A percentile compares a stretch with the other conserved stretches of the same genome.
These are phyloP conservation scores for Hapsidospora chrysogenum DNA, from an alignment of 495 filamentous ascomycete species.

Conservation along the genomic window DNA sequence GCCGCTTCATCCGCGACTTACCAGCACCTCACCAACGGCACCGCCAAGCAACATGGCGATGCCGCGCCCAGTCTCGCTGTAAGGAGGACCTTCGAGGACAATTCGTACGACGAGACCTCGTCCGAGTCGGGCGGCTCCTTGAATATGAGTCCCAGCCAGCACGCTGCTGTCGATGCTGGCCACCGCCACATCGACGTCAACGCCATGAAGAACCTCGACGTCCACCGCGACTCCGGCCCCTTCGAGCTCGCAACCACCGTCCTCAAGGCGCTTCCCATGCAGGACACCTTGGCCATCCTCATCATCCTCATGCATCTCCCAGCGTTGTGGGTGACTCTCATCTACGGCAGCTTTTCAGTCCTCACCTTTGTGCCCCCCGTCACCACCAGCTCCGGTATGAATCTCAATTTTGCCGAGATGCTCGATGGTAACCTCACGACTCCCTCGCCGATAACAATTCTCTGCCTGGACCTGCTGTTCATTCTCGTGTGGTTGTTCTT, in stretches of 20 bases:
- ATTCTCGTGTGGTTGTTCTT: slow-evolving; percentile 77
- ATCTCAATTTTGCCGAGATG: slow-evolving; percentile 30
- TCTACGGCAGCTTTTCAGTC: slow-evolving; percentile 85
- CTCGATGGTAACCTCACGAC: slow-evolving; percentile 35
- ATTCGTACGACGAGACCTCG: slow-evolving; percentile 31
- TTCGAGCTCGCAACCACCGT: slow-evolving; percentile 69
- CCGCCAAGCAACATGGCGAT: no score
- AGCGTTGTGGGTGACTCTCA: slow-evolving; percentile 71
- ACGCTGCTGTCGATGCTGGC: slow-evolving; percentile 14
- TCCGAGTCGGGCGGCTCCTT: slow-evolving; percentile 20
- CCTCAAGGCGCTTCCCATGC: slow-evolving; percentile 73
- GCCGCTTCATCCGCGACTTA: slow-evolving; percentile 11
- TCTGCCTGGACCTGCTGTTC: slow-evolving; percentile 68
- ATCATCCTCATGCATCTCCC: slow-evolving; percentile 96
- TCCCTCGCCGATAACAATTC: slow-evolving; percentile 64
- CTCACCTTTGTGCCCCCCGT: slow-evolving; percentile 83
- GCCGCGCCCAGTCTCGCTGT: no score
- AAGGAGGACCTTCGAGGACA: slow-evolving; percentile 26
- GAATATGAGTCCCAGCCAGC: not conserved
- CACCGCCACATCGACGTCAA: slow-evolving; percentile 49
- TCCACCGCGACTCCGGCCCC: slow-evolving; percentile 43
- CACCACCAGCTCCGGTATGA: slow-evolving; percentile 33
- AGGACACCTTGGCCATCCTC: slow-evolving; percentile 93
- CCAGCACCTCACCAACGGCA: slow-evolving; percentile 14
- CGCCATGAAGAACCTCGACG: slow-evolving; percentile 47